phyloP scores from a whole-genome alignment of 129 eudicot species.

The Dittrichia graveolens region DNA sequence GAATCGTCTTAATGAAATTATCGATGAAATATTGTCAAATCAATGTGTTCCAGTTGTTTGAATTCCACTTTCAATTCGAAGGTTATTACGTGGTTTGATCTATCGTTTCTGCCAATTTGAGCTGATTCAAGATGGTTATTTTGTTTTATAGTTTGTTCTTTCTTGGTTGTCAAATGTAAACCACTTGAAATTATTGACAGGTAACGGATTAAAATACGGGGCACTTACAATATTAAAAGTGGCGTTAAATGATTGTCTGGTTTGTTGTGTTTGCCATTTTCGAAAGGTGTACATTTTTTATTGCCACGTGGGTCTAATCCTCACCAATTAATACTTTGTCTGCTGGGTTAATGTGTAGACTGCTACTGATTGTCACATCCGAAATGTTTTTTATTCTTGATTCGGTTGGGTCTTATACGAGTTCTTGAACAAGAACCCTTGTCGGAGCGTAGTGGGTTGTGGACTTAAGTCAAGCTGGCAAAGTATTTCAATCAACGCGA shows the following conservation, averaged over 20 bases:
- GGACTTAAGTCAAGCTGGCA: slow-evolving; percentile 19
- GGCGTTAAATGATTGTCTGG: slow-evolving; percentile 8
- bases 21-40: too few species aligned
- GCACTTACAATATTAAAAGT: neutral
- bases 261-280: neutral
- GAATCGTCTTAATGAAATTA: neutral
- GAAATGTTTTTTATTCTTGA: neutral
- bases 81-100: too few species aligned
- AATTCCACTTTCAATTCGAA: neutral
- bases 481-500: slow-evolving; percentile 21
- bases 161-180: neutral
- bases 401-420: neutral
- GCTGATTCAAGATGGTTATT: too few species aligned
- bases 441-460: neutral
- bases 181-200: slow-evolving; percentile 4
- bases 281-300: neutral
- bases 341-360: slow-evolving; percentile 6
- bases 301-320: slow-evolving; percentile 29
- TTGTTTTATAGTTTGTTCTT: neutral
- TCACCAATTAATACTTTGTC: slow-evolving; percentile 10
- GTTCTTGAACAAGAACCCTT: neutral
- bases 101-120: neutral
- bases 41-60: neutral
- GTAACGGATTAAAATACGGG: neutral
- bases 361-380: neutral